Base-by-base conservation (phyloP, 495 filamentous ascomycete species). In the Beverwykella pulmonaria region DNA sequence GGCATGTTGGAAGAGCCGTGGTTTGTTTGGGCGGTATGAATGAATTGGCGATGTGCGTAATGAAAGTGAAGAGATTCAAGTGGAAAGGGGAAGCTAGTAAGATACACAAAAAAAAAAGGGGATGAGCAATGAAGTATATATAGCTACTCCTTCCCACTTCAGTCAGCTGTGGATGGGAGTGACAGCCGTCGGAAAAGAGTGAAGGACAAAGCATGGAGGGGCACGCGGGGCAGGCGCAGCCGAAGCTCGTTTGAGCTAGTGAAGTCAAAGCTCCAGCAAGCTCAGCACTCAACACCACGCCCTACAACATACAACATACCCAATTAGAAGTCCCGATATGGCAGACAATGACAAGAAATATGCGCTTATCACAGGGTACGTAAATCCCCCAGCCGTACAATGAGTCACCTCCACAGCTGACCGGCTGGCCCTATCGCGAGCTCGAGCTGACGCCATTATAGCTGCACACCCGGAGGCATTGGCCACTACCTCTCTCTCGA, bases 401-500 rank as follows among this genome's bases (percentile, higher is more conserved):
- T n/a, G 41, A 36, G 49, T 20, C 23, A 1, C 44, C 19, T 46
- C 23, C 29, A 22, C 39, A 10, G 39, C 15, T 10, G 6, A 25
- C 54, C 23, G 30, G 27, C 23, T 15, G 14, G 17, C 54, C 32
- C 29, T 44, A 12, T n/a, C 17, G 39, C 9, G 17, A 54, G 6
- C 27, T 23, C 32, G 9, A 25, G 59, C 61, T 63, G 29, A 71
- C 64, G 47, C 26, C 22, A 53, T 6, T 34, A 14, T 36, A 84
- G 83, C 29, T 85, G 83, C 68, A 80, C 78, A 23, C 81, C 82
- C 19, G 83, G 83, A 19, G 84, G 85, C 29, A 87, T 87, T 55
- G 85, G 85, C 20, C 82, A 87, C 61, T 76, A 82, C 10, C 76
- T 87, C 10, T 82, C 83, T 17, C 80, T 79, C 17, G 83, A 86